Evolutionary conservation across 2,329 filamentous ascomycete species (phyloP).

Genomic region (Ambrosiella cleistominuta): DNA sequence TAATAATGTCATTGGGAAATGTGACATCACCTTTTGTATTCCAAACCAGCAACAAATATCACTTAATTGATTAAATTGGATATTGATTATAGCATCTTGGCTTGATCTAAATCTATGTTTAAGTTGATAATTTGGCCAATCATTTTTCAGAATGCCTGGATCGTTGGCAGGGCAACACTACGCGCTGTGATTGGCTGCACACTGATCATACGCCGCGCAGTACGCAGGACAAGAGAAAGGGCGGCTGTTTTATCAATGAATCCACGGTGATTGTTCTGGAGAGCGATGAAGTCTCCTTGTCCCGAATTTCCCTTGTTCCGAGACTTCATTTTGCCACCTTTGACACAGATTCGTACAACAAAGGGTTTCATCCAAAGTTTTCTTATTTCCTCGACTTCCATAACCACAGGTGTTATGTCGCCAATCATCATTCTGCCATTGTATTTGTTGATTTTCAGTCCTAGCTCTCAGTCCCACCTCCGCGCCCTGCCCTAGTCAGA

Average conservation of each 20-base stretch:
- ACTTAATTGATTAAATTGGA: too few species aligned
- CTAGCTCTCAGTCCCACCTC: too few species aligned
- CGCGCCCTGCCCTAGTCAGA: too few species aligned
- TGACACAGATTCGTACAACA: neutral
- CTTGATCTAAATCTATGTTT: neutral
- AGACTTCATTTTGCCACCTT: neutral
- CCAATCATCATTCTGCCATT: too few species aligned
- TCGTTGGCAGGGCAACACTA: conserved; percentile 8
- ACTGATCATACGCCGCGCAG: neutral
- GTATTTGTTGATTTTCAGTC: too few species aligned
- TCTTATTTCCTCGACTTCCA: too few species aligned
- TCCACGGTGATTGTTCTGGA: conserved; percentile 1
- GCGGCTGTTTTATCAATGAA: neutral
- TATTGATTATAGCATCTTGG: too few species aligned
- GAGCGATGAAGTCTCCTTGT: neutral
- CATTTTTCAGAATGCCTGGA: neutral
- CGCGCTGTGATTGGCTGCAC: conserved; percentile 6
- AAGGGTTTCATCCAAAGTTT: too few species aligned
- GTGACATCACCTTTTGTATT: too few species aligned
- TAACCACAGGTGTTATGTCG: too few species aligned
- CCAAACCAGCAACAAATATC: too few species aligned
- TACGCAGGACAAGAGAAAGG: neutral
- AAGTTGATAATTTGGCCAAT: neutral
- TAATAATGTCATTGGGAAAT: too few species aligned
- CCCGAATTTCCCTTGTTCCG: neutral